phyloP scores from a whole-genome alignment of 2,329 filamentous ascomycete genomes.

The Venturia oleaginea region DNA sequence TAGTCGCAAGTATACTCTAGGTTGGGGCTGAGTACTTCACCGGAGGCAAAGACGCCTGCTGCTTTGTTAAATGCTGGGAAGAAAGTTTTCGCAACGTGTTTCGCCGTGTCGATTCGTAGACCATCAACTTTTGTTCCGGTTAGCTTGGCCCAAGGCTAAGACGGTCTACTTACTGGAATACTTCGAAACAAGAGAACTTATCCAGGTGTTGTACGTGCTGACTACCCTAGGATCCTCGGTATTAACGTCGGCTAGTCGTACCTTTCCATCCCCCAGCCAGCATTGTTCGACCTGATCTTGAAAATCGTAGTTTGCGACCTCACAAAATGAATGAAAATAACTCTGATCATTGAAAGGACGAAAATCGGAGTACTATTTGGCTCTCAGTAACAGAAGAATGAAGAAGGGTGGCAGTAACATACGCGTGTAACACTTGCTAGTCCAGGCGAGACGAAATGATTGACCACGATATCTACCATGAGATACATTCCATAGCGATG shows the following conservation, averaged over 20 bases:
- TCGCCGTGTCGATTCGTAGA: slow-evolving; percentile 30
- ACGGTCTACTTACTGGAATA: slow-evolving; percentile 25
- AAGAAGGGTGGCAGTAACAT: slow-evolving; percentile 27
- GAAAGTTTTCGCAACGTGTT: slow-evolving; percentile 30
- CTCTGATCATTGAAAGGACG: slow-evolving; percentile 46
- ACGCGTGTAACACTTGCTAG: slow-evolving; percentile 19
- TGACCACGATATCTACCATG: slow-evolving; percentile 53
- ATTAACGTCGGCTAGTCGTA: slow-evolving; percentile 37
- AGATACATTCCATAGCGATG: slow-evolving; percentile 48
- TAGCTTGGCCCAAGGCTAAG: neutral
- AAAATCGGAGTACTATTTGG: slow-evolving; percentile 36
- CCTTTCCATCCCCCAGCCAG: slow-evolving; percentile 42
- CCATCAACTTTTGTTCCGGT: slow-evolving; percentile 25
- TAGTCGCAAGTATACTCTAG: slow-evolving; percentile 26
- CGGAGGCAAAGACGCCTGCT: slow-evolving; percentile 29
- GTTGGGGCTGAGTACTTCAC: slow-evolving; percentile 29
- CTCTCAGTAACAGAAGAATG: slow-evolving; percentile 24
- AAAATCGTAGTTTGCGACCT: slow-evolving; percentile 45
- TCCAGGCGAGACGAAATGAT: slow-evolving; percentile 48
- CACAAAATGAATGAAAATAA: slow-evolving; percentile 54
- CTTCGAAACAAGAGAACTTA: slow-evolving; percentile 31
- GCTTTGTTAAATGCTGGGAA: slow-evolving; percentile 26
- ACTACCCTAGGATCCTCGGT: slow-evolving; percentile 31
- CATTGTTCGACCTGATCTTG: slow-evolving; percentile 38
- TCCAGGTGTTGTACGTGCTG: slow-evolving; percentile 34